phyloP scores from a whole-genome alignment of 805 yeast genomes.

The Pichia cabralensis region DNA sequence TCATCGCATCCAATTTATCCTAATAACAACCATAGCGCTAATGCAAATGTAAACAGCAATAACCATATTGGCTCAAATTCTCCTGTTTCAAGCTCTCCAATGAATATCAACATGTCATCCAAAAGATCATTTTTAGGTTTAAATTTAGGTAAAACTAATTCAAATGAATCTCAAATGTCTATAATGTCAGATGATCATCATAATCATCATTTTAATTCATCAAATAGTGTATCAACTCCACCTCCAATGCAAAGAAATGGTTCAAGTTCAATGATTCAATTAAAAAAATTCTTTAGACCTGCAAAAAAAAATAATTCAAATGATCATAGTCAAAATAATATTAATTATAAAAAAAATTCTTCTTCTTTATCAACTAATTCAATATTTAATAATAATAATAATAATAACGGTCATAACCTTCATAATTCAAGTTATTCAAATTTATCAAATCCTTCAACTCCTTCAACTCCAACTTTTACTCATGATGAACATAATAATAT shows the following conservation, averaged over 20 bases:
- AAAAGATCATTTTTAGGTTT: slow-evolving; percentile 24
- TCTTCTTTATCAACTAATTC: too few species aligned
- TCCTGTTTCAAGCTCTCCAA: slow-evolving; percentile 14
- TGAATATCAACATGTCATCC: slow-evolving; percentile 13
- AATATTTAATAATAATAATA: background rate
- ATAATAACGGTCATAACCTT: background rate
- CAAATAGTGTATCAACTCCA: slow-evolving; percentile 3
- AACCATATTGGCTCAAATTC: too few species aligned
- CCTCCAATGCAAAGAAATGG: slow-evolving; percentile 10
- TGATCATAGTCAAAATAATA: too few species aligned
- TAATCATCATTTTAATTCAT: slow-evolving; percentile 2
- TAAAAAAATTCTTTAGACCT: slow-evolving; percentile 65
- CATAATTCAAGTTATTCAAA: background rate
- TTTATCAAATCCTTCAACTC: background rate
- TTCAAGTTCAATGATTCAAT: slow-evolving; percentile 48
- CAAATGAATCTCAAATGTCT: slow-evolving; percentile 23
- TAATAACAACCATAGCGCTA: too few species aligned
- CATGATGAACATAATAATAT: slow-evolving; percentile 31
- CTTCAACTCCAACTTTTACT: slow-evolving; percentile 28
- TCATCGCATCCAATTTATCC: too few species aligned
- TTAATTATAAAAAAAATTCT: too few species aligned
- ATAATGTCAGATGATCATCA: slow-evolving; percentile 18
- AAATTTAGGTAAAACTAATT: slow-evolving; percentile 20
- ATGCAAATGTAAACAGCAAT: too few species aligned
- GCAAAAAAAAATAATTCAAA: slow-evolving; percentile 23